Base-by-base conservation (phyloP, 441 rosid species). In the Mallotus japonicus region DNA sequence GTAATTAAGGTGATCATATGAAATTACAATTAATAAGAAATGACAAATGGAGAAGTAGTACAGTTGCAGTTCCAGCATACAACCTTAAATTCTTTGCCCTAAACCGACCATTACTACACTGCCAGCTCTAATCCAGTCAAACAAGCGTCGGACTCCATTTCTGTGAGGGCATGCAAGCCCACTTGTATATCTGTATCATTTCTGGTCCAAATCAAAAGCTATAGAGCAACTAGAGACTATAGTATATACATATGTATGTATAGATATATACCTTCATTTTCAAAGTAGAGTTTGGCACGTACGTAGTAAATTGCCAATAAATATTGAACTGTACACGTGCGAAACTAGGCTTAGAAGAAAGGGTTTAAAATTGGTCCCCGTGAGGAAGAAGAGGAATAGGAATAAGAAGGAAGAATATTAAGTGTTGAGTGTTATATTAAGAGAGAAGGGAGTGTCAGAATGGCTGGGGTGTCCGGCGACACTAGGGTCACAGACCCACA, bases 401-500 rank as follows among this genome's bases (percentile, higher is more conserved):
- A 42, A 44, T 22, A 5, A 17, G 57, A 64, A 65, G 61, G 17
- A 49, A 4, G 73, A 62, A 67, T 14, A 50, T 17, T 50, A n/a
- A 66, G 40, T 37, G 40, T 37, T 49, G 49, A 28, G 5, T 19
- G 17, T 7, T 4, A 13, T 47, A 15, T 28, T 19, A 20, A 17
- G 49, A 62, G 70, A 65, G 64, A 17, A 49, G 11, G 73, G 62
- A 67, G 72, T 73, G 87, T 81, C 85, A 79, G 85, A 73, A 73
- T 73, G 80, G 83, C 68, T 76, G 78, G 80, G 77, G 70, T 71
- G 79, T 71, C 79, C 86, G 77, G 84, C 75, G 77, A 83, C 84
- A 78, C 80, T 76, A 70, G 78, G 73, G 73, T 72, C 78, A 65
- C 83, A 79, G 64, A 44, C 84, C 83, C 86, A 87, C 85, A 79